phyloP scores from a whole-genome alignment of 73 alveolate species.

The Vitrella brassicaformis region DNA sequence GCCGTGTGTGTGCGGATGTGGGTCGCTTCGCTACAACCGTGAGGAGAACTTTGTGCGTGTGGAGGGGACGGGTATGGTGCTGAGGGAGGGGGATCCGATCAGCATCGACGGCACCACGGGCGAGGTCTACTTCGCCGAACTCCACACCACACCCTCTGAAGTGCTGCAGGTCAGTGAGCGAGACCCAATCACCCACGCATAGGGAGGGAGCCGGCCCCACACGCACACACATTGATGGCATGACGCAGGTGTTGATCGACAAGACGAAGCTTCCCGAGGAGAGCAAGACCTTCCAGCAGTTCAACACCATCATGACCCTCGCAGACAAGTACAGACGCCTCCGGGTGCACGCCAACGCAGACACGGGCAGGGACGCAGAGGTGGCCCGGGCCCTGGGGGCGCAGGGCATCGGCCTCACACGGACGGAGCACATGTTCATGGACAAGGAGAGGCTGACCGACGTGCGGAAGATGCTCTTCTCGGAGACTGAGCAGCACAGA shows the following conservation, averaged over 20 bases:
- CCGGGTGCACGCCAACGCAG: conserved; percentile 48
- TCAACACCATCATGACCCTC: conserved; percentile 46
- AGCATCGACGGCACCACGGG: conserved; percentile 62
- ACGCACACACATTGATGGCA: too few species aligned
- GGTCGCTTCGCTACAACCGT: background rate
- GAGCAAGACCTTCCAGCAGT: conserved; percentile 23
- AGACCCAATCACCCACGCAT: too few species aligned
- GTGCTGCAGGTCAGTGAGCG: background rate
- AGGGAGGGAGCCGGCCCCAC: too few species aligned
- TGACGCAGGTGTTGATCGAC: background rate
- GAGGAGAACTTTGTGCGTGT: background rate
- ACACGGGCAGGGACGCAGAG: conserved; percentile 56
- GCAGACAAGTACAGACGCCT: conserved; percentile 42
- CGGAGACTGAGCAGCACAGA: conserved; percentile 20
- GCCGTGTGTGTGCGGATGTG: conserved; percentile 51
- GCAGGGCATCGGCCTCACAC: conserved; percentile 60
- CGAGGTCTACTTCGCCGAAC: conserved; percentile 54
- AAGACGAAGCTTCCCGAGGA: conserved; percentile 36
- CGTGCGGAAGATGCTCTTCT: background rate
- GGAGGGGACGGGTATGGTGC: background rate
- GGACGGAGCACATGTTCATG: conserved; percentile 60
- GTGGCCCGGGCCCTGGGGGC: conserved; percentile 67
- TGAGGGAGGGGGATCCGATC: conserved; percentile 58
- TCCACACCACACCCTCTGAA: conserved; percentile 39
- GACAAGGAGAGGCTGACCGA: background rate